These are phyloP conservation scores for Kokia cookei DNA, from an alignment of 441 rosid genomes.

Conservation along the genomic window DNA sequence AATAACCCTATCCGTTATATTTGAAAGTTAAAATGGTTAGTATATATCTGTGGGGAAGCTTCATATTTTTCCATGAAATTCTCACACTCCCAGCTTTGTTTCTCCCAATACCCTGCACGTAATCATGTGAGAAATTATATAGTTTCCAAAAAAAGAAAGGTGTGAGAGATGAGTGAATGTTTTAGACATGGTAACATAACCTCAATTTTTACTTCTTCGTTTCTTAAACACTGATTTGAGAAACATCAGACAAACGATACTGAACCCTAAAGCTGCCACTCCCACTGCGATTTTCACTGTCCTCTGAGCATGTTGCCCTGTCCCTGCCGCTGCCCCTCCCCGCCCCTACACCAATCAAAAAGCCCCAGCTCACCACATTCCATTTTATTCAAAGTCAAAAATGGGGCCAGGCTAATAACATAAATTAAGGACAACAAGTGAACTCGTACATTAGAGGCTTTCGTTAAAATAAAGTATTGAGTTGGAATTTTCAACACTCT, in stretches of 20 bases:
- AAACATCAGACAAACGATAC: constrained; percentile 60
- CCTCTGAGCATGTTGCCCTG: constrained; percentile 43
- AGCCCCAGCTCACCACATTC: background rate
- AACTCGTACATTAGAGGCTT: background rate
- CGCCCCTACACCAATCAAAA: constrained; percentile 8
- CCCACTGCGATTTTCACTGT: constrained; percentile 82
- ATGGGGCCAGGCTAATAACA: background rate
- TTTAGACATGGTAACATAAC: background rate
- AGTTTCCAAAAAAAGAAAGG: background rate
- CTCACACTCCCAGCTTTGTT: background rate
- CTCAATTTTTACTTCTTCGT: constrained; percentile 33
- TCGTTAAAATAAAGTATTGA: too few species aligned
- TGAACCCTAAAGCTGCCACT: constrained; percentile 66
- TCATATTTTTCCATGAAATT: background rate
- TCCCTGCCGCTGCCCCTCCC: constrained; percentile 39
- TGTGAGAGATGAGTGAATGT: background rate
- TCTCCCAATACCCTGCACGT: constrained; percentile 10
- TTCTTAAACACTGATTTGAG: constrained; percentile 46
- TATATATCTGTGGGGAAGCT: background rate
- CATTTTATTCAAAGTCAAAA: background rate
- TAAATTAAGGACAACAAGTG: background rate
- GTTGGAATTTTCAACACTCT: too few species aligned
- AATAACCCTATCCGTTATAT: background rate
- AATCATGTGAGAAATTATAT: background rate
- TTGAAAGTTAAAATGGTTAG: background rate